Conservation (phyloP, 495 filamentous ascomycete genomes). For the Penicillium egyptiacum region DNA sequence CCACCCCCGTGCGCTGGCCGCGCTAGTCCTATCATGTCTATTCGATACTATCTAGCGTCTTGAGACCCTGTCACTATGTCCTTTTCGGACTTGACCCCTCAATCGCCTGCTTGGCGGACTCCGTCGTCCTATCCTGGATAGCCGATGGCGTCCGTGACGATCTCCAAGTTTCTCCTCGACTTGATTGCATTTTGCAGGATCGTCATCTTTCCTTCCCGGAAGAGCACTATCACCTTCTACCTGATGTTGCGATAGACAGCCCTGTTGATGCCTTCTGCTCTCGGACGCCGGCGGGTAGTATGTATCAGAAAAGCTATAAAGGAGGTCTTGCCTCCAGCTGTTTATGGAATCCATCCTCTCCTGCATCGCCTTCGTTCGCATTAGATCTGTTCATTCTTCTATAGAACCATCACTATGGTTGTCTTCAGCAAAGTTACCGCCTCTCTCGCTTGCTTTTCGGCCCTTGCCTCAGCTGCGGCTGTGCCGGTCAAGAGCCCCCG, state of each 20-base stretch:
- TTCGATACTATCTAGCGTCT: conserved; percentile 5
- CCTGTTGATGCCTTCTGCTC: conserved; percentile 4
- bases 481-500: conserved; percentile 28
- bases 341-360: conserved; percentile 15
- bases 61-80: conserved; percentile 12
- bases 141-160: conserved; percentile 31
- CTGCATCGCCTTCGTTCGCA: conserved; percentile 10
- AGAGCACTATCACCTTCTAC: conserved; percentile 24
- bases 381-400: conserved; percentile 20
- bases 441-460: conserved; percentile 33
- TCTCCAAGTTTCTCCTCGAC: conserved; percentile 17
- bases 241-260: conserved; percentile 16
- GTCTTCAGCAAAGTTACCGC: conserved; percentile 42
- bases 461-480: conserved; percentile 38
- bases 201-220: conserved; percentile 25
- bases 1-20: conserved; percentile 9
- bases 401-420: conserved; percentile 39
- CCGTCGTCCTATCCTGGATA: conserved; percentile 21
- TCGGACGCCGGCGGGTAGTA: background rate
- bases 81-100: conserved; percentile 8
- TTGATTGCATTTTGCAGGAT: conserved; percentile 20
- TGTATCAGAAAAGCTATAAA: conserved; percentile 27
- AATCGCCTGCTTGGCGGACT: conserved; percentile 18
- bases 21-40: conserved; percentile 20
- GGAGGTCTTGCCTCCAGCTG: conserved; percentile 14